phyloP scores from a whole-genome alignment of 257 asterid species.

The Rhazya stricta region DNA sequence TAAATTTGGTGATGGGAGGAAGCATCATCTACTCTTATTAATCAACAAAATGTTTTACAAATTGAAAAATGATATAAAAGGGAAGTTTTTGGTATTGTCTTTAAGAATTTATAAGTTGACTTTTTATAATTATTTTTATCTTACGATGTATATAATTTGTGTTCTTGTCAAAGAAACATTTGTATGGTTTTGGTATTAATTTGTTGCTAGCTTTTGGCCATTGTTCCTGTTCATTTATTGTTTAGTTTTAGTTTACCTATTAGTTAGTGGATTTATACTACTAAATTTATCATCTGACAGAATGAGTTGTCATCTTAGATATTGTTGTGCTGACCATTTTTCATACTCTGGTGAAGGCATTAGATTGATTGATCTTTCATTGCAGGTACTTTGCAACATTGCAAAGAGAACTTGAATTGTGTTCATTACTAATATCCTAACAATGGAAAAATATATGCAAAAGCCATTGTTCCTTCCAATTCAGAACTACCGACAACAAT shows the following conservation, averaged over 20 bases:
- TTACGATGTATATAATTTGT: too few species aligned
- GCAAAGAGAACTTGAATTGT: conserved; percentile 77
- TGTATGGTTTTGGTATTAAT: background rate
- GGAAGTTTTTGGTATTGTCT: too few species aligned
- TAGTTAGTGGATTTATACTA: background rate
- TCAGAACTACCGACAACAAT: background rate
- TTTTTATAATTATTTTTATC: too few species aligned
- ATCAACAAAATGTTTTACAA: too few species aligned
- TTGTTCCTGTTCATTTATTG: background rate
- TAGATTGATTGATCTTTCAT: conserved; percentile 13
- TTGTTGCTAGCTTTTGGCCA: background rate
- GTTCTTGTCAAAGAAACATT: background rate
- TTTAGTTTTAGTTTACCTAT: background rate
- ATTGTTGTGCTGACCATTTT: background rate
- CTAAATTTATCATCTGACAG: background rate
- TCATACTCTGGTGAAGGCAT: background rate
- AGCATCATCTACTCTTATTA: too few species aligned
- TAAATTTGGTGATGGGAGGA: too few species aligned
- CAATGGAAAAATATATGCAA: background rate
- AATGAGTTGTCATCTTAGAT: background rate
- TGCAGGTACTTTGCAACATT: conserved; percentile 72
- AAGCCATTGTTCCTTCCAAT: background rate
- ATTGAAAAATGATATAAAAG: too few species aligned
- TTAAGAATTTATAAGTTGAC: too few species aligned
- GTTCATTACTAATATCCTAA: conserved; percentile 45